Base-by-base conservation (phyloP, 352 stramenopile species). In the Globisporangium yorkense region DNA sequence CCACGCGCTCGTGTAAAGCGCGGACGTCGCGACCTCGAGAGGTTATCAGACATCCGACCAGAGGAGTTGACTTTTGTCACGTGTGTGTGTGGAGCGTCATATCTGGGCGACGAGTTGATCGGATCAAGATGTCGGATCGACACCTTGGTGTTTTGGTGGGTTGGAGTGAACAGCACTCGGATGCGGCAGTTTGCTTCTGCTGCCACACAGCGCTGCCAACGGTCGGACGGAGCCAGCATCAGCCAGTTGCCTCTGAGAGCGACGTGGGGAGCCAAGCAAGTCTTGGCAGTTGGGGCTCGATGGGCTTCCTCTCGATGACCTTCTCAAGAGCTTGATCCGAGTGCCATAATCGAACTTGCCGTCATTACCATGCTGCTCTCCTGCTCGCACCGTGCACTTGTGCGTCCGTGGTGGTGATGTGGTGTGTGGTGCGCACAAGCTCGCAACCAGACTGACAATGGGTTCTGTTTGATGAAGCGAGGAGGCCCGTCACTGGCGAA, bases 301-400 rank as follows among this genome's bases (percentile, higher is more conserved):
- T 43, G 37, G 12, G 8, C 31, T 35, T 7, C 31, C 31, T 27
- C 24, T 10, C 33, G 33, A 37, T 37, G 6, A 9, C 33, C 24
- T 27, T 35, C 31, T 39, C 8, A 9, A 39, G 8, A 39, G 33
- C 33, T 39, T 9, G 33, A 13, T 12, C 33, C 1, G 7, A 18
- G 10, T 18, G 12, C 37, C 44, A 49, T 1, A 49, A 31, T 27
- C 20, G 24, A 49, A 31, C 44, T 49, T 8, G 16, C 44, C 13
- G 44, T 31, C n/a, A 15, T 10, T 5, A 29, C 15, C 29, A 54
- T 54, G 49, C 49, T 54, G 29, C 49, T 54, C 31, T 54, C 49
- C 16, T 54, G 29, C 9, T 54, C 49, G 29, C 49, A 54, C n/a
- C 35, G 37, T 6, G 29, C 20, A 27, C 49, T 54, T 31, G 49